Conservation (phyloP, 208 protist species). For the Phytomonas serpens region DNA sequence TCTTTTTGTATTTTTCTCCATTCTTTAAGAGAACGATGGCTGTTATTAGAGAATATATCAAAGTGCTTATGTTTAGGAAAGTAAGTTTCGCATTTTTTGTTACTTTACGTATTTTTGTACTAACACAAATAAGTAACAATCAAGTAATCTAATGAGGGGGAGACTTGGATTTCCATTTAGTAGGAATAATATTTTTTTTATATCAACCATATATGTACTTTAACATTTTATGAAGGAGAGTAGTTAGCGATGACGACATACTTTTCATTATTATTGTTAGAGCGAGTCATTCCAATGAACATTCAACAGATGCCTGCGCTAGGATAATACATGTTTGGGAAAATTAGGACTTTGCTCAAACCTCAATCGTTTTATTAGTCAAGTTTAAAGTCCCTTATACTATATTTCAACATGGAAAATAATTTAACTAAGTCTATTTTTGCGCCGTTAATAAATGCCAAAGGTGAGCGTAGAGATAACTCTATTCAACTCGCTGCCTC, state of each 20-base stretch:
- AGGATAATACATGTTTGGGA: neutral
- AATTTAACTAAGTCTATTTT: neutral
- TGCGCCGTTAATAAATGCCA: conserved; percentile 9
- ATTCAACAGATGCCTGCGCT: neutral
- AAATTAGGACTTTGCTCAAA: neutral
- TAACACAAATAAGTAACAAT: conserved; percentile 1
- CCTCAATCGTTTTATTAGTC: neutral
- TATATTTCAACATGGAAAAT: neutral
- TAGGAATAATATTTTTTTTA: too few relatives aligned
- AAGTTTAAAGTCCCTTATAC: neutral
- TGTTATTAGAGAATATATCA: neutral
- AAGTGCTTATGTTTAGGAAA: conserved; percentile 9
- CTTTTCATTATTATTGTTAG: neutral
- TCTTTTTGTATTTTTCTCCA: neutral
- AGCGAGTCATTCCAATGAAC: neutral
- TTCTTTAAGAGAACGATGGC: neutral
- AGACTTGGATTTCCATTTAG: neutral
- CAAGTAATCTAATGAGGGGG: neutral
- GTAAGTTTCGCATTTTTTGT: conserved; percentile 10
- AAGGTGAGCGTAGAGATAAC: conserved; percentile 7
- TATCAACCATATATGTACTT: neutral
- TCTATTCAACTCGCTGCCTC: neutral
- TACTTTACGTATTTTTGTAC: conserved; percentile 10
- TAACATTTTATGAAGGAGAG: neutral
- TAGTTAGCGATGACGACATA: neutral